Conservation (phyloP, 768 basidiomycete species). For the Obba rivulosa region DNA sequence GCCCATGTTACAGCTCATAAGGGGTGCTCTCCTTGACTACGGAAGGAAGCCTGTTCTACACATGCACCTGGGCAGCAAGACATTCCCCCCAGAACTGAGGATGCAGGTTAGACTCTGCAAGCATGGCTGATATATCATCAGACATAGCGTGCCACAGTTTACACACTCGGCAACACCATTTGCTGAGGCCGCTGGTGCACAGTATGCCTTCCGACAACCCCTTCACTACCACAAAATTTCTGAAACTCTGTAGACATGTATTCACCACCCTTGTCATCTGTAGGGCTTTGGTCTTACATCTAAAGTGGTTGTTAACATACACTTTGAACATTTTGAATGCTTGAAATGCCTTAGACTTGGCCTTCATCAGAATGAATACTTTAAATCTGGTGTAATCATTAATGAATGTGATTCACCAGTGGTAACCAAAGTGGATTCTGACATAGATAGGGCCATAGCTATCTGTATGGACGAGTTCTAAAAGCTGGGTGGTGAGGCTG, state of each 20-base stretch:
- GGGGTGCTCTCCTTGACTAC: slow-evolving; percentile 18
- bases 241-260: slow-evolving; percentile 16
- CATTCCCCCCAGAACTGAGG: slow-evolving; percentile 5
- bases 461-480: slow-evolving; percentile 22
- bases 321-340: slow-evolving; percentile 26
- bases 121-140: slow-evolving; percentile 27
- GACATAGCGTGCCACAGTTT: slow-evolving; percentile 32
- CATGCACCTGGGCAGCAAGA: slow-evolving; percentile 17
- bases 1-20: slow-evolving; percentile 18
- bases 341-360: slow-evolving; percentile 20
- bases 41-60: slow-evolving; percentile 12
- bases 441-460: slow-evolving; percentile 13
- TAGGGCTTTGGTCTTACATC: slow-evolving; percentile 11
- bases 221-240: slow-evolving; percentile 8
- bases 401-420: slow-evolving; percentile 9
- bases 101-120: slow-evolving; percentile 12
- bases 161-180: slow-evolving; percentile 38
- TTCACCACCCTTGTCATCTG: slow-evolving; percentile 22
- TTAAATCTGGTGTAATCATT: slow-evolving; percentile 2
- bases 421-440: slow-evolving; percentile 1
- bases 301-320: slow-evolving; percentile 22
- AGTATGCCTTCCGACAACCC: slow-evolving; percentile 19
- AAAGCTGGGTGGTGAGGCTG: slow-evolving; percentile 4
- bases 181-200: slow-evolving; percentile 28
- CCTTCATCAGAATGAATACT: slow-evolving; percentile 7